Base-by-base conservation (phyloP, 768 basidiomycete species). In the Lactarius deliciosus region DNA sequence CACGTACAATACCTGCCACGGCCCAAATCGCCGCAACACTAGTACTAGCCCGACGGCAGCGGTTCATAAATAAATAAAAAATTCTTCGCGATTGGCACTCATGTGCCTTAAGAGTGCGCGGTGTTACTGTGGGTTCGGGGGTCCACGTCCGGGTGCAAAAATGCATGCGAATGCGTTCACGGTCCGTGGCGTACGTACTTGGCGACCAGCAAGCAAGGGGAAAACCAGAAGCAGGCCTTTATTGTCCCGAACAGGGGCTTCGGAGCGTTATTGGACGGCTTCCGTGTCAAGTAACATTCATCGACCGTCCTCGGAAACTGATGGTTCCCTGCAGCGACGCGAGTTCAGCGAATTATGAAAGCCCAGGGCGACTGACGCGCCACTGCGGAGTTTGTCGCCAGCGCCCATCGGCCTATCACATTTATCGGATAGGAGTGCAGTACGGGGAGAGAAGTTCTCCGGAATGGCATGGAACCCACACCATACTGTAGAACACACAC, bases 321-420 rank as follows among this genome's bases (percentile, higher is more conserved):
- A 0, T 32, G 40, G 41, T 41, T 18, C 16, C 16, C 15, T 18
- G 47, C 22, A 50, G 22, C n/a, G 47, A 50, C 47, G 47, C 47
- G 47, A 50, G 47, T 50, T 50, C 47, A 25, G 47, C 47, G 47
- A 50, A 50, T 50, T 13, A 50, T 50, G 47, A 22, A 22, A 50
- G 15, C 22, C 22, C n/a, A 50, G 47, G 47, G 47, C 22, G 22
- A 41, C 41, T 41, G 41, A 16, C 41, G 41, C 41, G 22, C 11
- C 22, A 13, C 5, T 50, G 47, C 47, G 47, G 47, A 50, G 47
- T 50, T 50, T 50, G 47, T 50, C 47, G 22, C 11, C 22, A 50
- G 47, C 47, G 47, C 47, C 47, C 47, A 50, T 50, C 11, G 47
- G 45, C 18, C 22, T 22, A 50, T 50, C 47, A 50, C 22, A 22